phyloP scores from a whole-genome alignment of 805 yeast genomes.

The Ogataea philodendri region DNA sequence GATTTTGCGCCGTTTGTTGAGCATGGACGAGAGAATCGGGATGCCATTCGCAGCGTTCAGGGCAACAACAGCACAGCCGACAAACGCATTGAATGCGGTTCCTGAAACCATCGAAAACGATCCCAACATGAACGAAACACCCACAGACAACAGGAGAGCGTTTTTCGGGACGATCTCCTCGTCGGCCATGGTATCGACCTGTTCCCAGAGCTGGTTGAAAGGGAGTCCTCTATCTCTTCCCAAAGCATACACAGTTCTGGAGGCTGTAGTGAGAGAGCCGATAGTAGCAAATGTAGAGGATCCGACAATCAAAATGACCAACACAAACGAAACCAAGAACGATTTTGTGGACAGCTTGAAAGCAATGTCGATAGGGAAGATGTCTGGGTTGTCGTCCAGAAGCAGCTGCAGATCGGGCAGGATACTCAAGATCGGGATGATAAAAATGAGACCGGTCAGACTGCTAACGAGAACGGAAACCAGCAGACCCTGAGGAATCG shows the following conservation, averaged over 20 bases:
- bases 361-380: conserved; percentile 76
- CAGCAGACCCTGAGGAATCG: conserved; percentile 71
- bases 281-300: conserved; percentile 74
- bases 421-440: conserved; percentile 68
- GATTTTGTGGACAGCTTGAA: conserved; percentile 71
- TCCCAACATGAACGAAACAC: conserved; percentile 57
- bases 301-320: conserved; percentile 64
- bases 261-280: conserved; percentile 77
- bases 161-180: conserved; percentile 65
- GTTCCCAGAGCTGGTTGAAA: conserved; percentile 58
- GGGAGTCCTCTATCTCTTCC: conserved; percentile 85
- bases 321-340: conserved; percentile 61
- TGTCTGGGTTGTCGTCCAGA: conserved; percentile 59
- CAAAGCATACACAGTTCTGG: conserved; percentile 77
- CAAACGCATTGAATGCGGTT: conserved; percentile 78
- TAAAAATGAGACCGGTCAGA: conserved; percentile 67
- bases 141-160: conserved; percentile 64
- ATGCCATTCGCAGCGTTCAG: conserved; percentile 74
- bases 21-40: conserved; percentile 63
- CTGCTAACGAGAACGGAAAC: conserved; percentile 63
- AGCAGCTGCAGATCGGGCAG: conserved; percentile 61
- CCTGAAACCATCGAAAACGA: conserved; percentile 64
- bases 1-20: conserved; percentile 58
- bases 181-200: conserved; percentile 53
- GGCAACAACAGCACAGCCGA: conserved; percentile 78